These are phyloP conservation scores for Priceomyces melissophilus DNA, from an alignment of 805 yeast genomes.

Conservation along the genomic window DNA sequence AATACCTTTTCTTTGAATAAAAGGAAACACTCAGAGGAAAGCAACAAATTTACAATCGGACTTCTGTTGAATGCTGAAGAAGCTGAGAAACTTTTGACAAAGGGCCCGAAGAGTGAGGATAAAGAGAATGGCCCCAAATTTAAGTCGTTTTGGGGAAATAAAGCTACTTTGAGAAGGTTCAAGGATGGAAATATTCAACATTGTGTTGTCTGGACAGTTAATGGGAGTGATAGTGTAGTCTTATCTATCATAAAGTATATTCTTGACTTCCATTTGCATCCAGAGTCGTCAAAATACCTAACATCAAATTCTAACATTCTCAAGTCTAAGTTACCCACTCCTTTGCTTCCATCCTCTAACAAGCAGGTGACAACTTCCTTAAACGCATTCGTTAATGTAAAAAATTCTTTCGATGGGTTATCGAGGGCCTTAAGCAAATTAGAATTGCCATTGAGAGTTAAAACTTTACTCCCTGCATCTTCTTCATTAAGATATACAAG, in stretches of 20 bases:
- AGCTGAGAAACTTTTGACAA: slow-evolving; percentile 78
- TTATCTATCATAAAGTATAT: slow-evolving; percentile 62
- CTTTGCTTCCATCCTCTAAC: slow-evolving; percentile 55
- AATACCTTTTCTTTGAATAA: slow-evolving; percentile 41
- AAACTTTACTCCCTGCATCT: slow-evolving; percentile 70
- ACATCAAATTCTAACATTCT: slow-evolving; percentile 41
- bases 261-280: slow-evolving; percentile 59
- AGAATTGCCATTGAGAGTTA: slow-evolving; percentile 65
- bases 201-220: slow-evolving; percentile 80
- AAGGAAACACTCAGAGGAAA: slow-evolving; percentile 47
- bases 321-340: slow-evolving; percentile 53
- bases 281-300: slow-evolving; percentile 35
- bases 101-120: slow-evolving; percentile 70
- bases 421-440: slow-evolving; percentile 45
- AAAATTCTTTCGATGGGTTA: slow-evolving; percentile 47
- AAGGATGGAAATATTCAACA: slow-evolving; percentile 89
- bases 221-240: slow-evolving; percentile 57
- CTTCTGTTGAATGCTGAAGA: slow-evolving; percentile 66
- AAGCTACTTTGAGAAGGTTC: slow-evolving; percentile 83
- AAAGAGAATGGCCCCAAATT: slow-evolving; percentile 59
- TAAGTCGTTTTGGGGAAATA: slow-evolving; percentile 85
- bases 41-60: slow-evolving; percentile 49
- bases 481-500: slow-evolving; percentile 76
- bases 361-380: slow-evolving; percentile 46
- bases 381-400: slow-evolving; percentile 28